phyloP scores from a whole-genome alignment of 73 alveolate species.

The Paraurostyla sp. region DNA sequence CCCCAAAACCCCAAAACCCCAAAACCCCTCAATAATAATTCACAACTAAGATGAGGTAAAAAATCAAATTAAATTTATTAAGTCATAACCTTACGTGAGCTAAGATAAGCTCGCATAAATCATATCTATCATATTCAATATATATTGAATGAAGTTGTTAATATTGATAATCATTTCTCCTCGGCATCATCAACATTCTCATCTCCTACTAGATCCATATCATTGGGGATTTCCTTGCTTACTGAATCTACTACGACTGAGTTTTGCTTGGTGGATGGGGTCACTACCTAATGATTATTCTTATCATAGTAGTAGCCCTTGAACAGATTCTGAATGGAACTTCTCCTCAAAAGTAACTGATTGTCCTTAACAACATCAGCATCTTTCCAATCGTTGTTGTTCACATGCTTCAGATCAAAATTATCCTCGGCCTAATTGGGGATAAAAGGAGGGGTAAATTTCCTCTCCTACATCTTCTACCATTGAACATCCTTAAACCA shows the following conservation, averaged over 20 bases:
- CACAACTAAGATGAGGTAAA: too few relatives aligned
- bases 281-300: neutral
- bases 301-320: constrained; percentile 58
- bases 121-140: too few relatives aligned
- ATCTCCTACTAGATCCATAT: neutral
- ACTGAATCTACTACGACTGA: neutral
- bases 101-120: too few relatives aligned
- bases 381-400: constrained; percentile 52
- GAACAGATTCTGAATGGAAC: constrained; percentile 8
- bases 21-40: too few relatives aligned
- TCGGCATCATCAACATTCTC: neutral
- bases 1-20: too few relatives aligned
- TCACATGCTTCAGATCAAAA: constrained; percentile 65
- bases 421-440: constrained; percentile 73
- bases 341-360: constrained; percentile 7
- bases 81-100: too few relatives aligned
- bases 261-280: neutral
- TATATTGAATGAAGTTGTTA: too few relatives aligned
- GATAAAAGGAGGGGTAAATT: constrained; percentile 47
- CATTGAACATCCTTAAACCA: constrained; percentile 94
- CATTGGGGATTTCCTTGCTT: neutral
- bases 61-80: too few relatives aligned
- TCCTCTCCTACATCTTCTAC: constrained; percentile 81
- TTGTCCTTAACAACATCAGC: constrained; percentile 50
- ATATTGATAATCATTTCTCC: neutral